Evolutionary conservation across 345 rosid species (phyloP).

Genomic region (Rhizophora mangle): DNA sequence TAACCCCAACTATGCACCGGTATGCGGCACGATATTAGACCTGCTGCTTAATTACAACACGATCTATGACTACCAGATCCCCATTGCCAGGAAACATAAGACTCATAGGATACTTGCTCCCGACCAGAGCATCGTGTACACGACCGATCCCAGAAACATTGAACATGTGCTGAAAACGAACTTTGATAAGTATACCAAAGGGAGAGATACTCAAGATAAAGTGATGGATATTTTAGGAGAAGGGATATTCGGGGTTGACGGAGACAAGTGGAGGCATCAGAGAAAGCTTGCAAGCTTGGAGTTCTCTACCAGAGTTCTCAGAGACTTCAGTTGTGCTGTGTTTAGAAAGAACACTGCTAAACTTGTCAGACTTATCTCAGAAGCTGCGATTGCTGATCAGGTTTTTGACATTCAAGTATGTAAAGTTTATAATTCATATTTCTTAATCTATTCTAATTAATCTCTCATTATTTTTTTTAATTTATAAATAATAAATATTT

Average conservation of each 20-base stretch:
- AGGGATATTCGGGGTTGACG: constrained; percentile 67
- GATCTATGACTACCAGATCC: constrained; percentile 49
- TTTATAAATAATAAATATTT: too few species aligned
- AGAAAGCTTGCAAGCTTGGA: constrained; percentile 64
- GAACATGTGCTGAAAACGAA: constrained; percentile 52
- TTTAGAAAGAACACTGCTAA: constrained; percentile 47
- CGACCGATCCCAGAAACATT: constrained; percentile 53
- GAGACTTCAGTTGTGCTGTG: constrained; percentile 57
- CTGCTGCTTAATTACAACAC: constrained; percentile 36
- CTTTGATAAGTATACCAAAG: constrained; percentile 49
- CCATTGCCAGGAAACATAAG: constrained; percentile 31
- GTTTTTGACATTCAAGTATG: constrained; percentile 59
- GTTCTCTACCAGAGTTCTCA: constrained; percentile 57
- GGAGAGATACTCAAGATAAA: constrained; percentile 23
- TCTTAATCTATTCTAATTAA: too few species aligned
- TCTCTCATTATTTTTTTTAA: too few species aligned
- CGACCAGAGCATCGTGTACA: constrained; percentile 40
- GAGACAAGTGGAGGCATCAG: constrained; percentile 71
- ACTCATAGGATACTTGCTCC: constrained; percentile 51
- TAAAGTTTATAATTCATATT: background rate
- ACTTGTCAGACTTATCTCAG: constrained; percentile 33
- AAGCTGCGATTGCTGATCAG: constrained; percentile 27
- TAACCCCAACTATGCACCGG: constrained; percentile 42
- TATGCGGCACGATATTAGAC: constrained; percentile 43
- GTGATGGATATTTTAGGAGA: constrained; percentile 47